phyloP scores from a whole-genome alignment of 306 rosid genomes.

The Potentilla sterilis region DNA sequence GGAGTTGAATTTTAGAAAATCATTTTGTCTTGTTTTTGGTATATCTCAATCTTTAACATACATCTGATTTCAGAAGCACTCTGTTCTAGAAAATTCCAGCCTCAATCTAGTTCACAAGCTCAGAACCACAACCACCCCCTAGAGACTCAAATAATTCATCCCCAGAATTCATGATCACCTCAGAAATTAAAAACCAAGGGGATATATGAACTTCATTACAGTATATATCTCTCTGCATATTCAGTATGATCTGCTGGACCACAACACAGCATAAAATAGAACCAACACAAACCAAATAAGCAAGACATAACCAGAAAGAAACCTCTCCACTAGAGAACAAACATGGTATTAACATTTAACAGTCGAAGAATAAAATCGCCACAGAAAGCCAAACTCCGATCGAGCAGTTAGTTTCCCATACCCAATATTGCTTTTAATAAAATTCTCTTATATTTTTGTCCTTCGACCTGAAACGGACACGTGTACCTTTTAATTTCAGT shows the following conservation, averaged over 20 bases:
- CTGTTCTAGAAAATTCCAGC: conserved; percentile 30
- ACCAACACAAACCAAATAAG: conserved; percentile 12
- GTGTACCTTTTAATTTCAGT: conserved; percentile 34
- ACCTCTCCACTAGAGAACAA: conserved; percentile 16
- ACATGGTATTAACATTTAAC: neutral
- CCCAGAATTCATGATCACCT: neutral
- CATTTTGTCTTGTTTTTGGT: neutral
- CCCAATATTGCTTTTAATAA: neutral
- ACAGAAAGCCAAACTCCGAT: conserved; percentile 27
- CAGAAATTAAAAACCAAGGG: neutral
- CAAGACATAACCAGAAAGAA: conserved; percentile 22
- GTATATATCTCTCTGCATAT: neutral
- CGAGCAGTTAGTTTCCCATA: conserved; percentile 20
- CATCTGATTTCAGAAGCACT: conserved; percentile 17
- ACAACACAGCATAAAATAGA: conserved; percentile 8
- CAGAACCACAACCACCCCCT: neutral
- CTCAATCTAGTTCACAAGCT: conserved; percentile 26
- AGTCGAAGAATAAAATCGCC: conserved; percentile 22
- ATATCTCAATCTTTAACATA: neutral
- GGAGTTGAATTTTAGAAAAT: neutral
- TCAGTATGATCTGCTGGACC: conserved; percentile 23
- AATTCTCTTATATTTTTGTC: neutral
- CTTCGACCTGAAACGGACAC: conserved; percentile 40
- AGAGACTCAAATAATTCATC: neutral
- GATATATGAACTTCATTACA: neutral